Evolutionary conservation across 495 filamentous ascomycete species (phyloP).

Genomic region (Elasticomyces elasticus): DNA sequence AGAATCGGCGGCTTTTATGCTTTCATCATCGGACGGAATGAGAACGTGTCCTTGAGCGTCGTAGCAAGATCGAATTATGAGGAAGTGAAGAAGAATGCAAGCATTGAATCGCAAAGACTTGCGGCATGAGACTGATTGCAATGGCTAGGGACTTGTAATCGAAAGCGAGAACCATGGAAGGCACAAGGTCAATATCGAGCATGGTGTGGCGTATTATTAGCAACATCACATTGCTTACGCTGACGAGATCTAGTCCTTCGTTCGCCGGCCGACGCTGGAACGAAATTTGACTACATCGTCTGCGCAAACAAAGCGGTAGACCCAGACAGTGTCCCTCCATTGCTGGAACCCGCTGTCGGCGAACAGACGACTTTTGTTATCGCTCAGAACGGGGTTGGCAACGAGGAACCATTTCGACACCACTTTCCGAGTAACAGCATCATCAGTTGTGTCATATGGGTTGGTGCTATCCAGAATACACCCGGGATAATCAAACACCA

Average conservation of each 20-base stretch:
- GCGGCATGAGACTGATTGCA: neutral
- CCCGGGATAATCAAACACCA: conserved; percentile 39
- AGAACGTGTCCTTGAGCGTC: conserved; percentile 39
- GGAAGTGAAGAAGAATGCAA: conserved; percentile 32
- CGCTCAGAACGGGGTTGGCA: conserved; percentile 35
- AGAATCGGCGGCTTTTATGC: conserved; percentile 21
- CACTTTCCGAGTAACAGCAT: conserved; percentile 26
- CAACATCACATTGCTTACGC: neutral
- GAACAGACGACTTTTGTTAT: conserved; percentile 27
- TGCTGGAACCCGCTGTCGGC: conserved; percentile 35
- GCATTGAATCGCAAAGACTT: neutral
- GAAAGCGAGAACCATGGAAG: conserved; percentile 40
- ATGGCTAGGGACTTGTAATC: conserved; percentile 33
- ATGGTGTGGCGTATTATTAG: conserved; percentile 26
- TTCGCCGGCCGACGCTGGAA: conserved; percentile 32
- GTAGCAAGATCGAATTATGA: conserved; percentile 47
- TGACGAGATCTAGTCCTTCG: conserved; percentile 32
- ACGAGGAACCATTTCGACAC: conserved; percentile 31
- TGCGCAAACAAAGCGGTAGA: conserved; percentile 46
- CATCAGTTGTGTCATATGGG: conserved; percentile 38
- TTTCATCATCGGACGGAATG: conserved; percentile 35
- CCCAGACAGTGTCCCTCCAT: conserved; percentile 28
- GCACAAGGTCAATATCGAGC: conserved; percentile 34
- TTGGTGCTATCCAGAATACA: conserved; percentile 39
- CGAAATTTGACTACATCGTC: conserved; percentile 38